Evolutionary conservation across 2,329 filamentous ascomycete species (phyloP).

Genomic region (Ophiostoma fasciatum): DNA sequence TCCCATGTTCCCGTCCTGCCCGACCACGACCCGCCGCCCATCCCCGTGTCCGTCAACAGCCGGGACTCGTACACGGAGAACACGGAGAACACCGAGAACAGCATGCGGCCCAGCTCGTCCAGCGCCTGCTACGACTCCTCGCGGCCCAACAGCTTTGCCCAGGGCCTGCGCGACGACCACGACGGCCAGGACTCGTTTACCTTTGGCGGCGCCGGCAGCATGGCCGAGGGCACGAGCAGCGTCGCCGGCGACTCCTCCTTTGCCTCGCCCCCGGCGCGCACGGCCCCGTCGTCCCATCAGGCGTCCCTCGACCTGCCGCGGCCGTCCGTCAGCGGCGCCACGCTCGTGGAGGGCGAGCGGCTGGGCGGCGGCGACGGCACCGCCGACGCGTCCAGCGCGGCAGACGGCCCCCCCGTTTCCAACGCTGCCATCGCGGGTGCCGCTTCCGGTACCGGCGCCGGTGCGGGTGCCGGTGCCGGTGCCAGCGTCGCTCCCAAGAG

Average conservation of each 20-base stretch:
- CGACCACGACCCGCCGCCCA: slow-evolving; percentile 35
- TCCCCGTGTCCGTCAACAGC: slow-evolving; percentile 20
- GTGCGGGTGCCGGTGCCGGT: no score
- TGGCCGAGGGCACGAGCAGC: no score
- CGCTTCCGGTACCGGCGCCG: no score
- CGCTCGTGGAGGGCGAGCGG: slow-evolving; percentile 19
- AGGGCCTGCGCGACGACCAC: slow-evolving; percentile 18
- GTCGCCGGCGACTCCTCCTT: slow-evolving; percentile 3
- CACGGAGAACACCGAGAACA: slow-evolving; percentile 18
- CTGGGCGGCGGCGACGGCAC: background rate
- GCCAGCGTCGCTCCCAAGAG: no score
- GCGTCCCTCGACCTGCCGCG: slow-evolving; percentile 29
- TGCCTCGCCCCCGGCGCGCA: slow-evolving; percentile 16
- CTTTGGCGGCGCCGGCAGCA: slow-evolving; percentile 20
- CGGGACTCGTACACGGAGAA: slow-evolving; percentile 17
- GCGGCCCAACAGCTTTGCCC: slow-evolving; percentile 26
- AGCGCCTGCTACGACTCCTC: slow-evolving; percentile 28
- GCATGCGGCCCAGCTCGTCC: slow-evolving; percentile 17
- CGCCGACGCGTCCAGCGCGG: no score
- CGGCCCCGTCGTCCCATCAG: slow-evolving; percentile 31
- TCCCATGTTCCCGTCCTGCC: slow-evolving; percentile 21
- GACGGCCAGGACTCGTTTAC: slow-evolving; percentile 28
- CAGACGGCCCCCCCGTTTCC: no score
- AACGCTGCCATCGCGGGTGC: background rate
- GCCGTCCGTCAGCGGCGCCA: slow-evolving; percentile 22